Base-by-base conservation (phyloP, 352 stramenopile species). In the Pythium guiyangense region DNA sequence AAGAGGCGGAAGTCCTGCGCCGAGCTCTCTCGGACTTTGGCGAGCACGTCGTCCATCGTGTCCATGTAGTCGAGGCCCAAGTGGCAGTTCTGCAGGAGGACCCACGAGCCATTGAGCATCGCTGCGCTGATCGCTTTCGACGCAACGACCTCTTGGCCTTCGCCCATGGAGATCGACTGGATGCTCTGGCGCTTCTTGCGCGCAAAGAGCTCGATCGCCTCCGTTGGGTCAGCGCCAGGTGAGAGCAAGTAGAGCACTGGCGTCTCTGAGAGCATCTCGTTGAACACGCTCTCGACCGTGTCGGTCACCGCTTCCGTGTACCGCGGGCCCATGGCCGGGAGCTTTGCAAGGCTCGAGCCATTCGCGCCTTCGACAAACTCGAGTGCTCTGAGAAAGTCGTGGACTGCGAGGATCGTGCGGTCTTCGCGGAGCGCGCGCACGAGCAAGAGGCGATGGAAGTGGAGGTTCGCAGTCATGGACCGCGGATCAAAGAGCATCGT, bases 81-180 rank as follows among this genome's bases (percentile, higher is more conserved):
- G 52, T 93, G 79, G 51, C 84, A 93, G 57, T 93, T 92, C 55
- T 93, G 84, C 0, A 93, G 73, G 4, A 92, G 62, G 29, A 93
- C 77, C 84, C 84, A 93, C 31, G 84, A 79, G 6, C 84, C 84
- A 40, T 91, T 89, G 22, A 88, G 57, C 70, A 83, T 85, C 1
- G 76, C 84, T 3, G 64, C 64, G 0, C 57, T 64, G 34, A 93
- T 80, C 0, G 81, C 77, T 31, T 77, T 74, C 6, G 71, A 59
- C 3, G 81, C 83, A 2, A 90, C 72, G 18, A 63, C 57, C 29
- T 90, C 80, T 52, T 93, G 83, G 0, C 83, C 81, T 60, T 93
- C 81, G 26, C 83, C 83, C 77, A 93, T 89, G 0, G 80, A 91
- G 51, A 93, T 91, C 4, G 65, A 87, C 20, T 74, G 74, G 37